Percentiles rank a stretch among this genome's conserved stretches.
phyloP scores from a whole-genome alignment of 257 asterid species.

The Prunella vulgaris region DNA sequence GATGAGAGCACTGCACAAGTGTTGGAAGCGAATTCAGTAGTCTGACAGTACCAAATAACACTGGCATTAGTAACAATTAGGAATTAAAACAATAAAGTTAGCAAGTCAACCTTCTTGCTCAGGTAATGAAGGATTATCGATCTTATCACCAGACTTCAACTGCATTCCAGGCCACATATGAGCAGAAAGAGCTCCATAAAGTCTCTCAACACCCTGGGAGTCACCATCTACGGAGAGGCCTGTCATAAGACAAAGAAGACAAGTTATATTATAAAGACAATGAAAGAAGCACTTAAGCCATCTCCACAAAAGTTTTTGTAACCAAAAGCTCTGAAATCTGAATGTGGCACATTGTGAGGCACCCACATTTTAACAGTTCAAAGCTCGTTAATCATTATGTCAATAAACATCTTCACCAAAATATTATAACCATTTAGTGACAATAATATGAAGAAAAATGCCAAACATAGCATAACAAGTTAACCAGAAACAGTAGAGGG shows the following conservation, averaged over 20 bases:
- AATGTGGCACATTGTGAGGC: too few species aligned
- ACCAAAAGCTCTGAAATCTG: too few species aligned
- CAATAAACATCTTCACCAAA: too few species aligned
- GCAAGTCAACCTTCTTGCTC: slow-evolving; percentile 57
- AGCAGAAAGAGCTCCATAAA: slow-evolving; percentile 88
- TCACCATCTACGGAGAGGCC: slow-evolving; percentile 70
- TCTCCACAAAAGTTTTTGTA: too few species aligned
- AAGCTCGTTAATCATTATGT: too few species aligned
- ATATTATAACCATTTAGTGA: background rate
- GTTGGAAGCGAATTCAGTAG: background rate
- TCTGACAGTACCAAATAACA: background rate
- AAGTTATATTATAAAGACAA: too few species aligned
- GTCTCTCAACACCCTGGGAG: slow-evolving; percentile 88
- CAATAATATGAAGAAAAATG: background rate
- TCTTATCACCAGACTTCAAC: slow-evolving; percentile 84
- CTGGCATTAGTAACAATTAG: background rate
- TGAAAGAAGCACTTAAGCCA: too few species aligned
- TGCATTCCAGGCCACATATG: slow-evolving; percentile 99
- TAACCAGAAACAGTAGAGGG: background rate
- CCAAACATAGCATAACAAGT: background rate
- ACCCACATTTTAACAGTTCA: too few species aligned
- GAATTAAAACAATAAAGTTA: background rate
- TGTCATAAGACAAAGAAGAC: too few species aligned
- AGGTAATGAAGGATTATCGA: slow-evolving; percentile 67
- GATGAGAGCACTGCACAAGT: slow-evolving; percentile 42